Evolutionary conservation across 768 basidiomycete genomes (phyloP).

Genomic region (Boletus subparvulus): DNA sequence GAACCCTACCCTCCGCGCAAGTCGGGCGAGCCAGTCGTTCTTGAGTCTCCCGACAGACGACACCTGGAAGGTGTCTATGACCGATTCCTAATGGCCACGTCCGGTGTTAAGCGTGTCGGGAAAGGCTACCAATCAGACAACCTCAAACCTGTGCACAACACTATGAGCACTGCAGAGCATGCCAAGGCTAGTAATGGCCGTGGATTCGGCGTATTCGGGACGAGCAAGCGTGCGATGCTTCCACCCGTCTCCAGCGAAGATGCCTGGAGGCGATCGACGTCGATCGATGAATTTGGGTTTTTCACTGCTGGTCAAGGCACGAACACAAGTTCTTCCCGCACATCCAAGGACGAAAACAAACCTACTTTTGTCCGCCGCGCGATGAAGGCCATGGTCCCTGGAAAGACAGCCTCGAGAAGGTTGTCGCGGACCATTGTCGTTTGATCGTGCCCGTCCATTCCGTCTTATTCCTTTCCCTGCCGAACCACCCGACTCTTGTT

Average conservation of each 20-base stretch:
- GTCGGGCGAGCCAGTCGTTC: slow-evolving; percentile 32
- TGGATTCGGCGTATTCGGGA: slow-evolving; percentile 29
- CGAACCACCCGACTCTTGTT: background rate
- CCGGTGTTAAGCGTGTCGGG: slow-evolving; percentile 76
- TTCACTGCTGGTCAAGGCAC: slow-evolving; percentile 39
- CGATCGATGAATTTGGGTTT: slow-evolving; percentile 67
- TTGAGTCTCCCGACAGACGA: slow-evolving; percentile 58
- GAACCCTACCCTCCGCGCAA: slow-evolving; percentile 61
- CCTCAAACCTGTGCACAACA: slow-evolving; percentile 41
- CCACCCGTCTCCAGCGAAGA: slow-evolving; percentile 74
- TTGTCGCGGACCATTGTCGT: slow-evolving; percentile 41
- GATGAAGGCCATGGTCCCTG: slow-evolving; percentile 73
- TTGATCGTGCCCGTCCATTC: slow-evolving; percentile 11
- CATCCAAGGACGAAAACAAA: slow-evolving; percentile 45
- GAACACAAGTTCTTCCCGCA: slow-evolving; percentile 20
- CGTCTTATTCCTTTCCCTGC: background rate
- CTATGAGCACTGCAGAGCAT: slow-evolving; percentile 20
- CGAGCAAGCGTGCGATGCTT: slow-evolving; percentile 58
- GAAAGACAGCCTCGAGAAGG: slow-evolving; percentile 53
- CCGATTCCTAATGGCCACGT: slow-evolving; percentile 78
- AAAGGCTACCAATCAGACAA: slow-evolving; percentile 80
- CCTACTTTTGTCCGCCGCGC: slow-evolving; percentile 65
- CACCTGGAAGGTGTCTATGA: slow-evolving; percentile 77
- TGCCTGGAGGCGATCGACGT: slow-evolving; percentile 42
- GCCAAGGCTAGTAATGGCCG: slow-evolving; percentile 21